These are phyloP conservation scores for Xylariales sp. DNA, from an alignment of 2,329 filamentous ascomycete species.

Conservation along the genomic window DNA sequence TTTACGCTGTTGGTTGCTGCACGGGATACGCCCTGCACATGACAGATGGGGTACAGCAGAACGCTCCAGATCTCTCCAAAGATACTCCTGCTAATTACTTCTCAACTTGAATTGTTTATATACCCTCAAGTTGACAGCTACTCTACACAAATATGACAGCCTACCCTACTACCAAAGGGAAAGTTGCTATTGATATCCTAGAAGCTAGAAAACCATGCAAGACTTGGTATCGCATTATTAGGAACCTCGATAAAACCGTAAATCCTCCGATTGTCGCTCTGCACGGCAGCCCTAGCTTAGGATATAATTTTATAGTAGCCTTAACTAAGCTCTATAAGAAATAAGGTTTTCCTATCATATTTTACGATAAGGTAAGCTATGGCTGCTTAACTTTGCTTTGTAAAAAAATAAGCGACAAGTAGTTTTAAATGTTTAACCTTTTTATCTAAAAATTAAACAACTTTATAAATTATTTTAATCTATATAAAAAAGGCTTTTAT, in stretches of 20 bases:
- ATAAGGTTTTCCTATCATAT: conserved; percentile 45
- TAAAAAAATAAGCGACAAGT: conserved; percentile 53
- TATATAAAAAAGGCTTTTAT: conserved; percentile 35
- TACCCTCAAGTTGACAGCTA: background rate
- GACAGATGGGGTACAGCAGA: too few relatives aligned
- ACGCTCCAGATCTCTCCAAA: too few relatives aligned
- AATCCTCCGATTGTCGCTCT: conserved; percentile 49
- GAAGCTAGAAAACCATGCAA: conserved; percentile 7
- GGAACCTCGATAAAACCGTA: conserved; percentile 9
- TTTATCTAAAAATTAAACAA: conserved; percentile 44
- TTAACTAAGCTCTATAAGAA: conserved; percentile 62
- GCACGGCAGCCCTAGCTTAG: conserved; percentile 50
- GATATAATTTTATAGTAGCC: conserved; percentile 72
- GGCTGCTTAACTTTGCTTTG: conserved; percentile 60
- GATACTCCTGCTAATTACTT: too few relatives aligned
- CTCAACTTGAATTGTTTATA: too few relatives aligned
- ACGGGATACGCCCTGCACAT: too few relatives aligned
- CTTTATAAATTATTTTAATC: conserved; percentile 36
- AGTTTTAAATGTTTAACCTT: conserved; percentile 44
- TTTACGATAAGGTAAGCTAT: conserved; percentile 65
- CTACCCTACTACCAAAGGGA: background rate
- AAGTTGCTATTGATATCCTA: background rate
- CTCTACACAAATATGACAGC: background rate
- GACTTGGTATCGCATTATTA: conserved; percentile 35
- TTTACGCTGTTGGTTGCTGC: too few relatives aligned